phyloP scores from a whole-genome alignment of 2,329 filamentous ascomycete genomes.

The Blastomyces percursus region DNA sequence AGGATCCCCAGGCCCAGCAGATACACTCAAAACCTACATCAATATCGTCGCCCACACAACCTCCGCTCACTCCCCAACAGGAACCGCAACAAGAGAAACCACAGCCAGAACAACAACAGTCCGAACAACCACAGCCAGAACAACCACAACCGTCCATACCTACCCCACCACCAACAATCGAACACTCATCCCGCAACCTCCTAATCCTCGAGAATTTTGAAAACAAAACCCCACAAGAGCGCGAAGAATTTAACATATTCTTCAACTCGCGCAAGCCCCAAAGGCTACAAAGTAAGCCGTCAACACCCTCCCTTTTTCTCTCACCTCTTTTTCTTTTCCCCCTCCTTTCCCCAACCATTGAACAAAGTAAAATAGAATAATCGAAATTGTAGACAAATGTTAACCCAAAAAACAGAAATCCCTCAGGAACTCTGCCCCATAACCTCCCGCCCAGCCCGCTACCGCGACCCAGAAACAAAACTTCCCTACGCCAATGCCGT shows the following conservation, averaged over 20 bases:
- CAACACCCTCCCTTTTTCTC: not conserved
- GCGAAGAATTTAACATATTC: slow-evolving; percentile 43
- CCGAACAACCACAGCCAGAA: not conserved
- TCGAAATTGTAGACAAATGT: too few relatives aligned
- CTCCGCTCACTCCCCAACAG: not conserved
- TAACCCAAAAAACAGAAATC: slow-evolving; percentile 26
- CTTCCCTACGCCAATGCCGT: slow-evolving; percentile 68
- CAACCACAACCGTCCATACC: not conserved
- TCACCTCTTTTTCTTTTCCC: not conserved
- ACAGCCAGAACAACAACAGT: not conserved
- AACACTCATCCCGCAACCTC: slow-evolving; percentile 36
- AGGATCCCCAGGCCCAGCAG: not conserved
- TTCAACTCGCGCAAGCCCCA: slow-evolving; percentile 42
- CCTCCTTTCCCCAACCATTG: not conserved
- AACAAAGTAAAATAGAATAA: not conserved
- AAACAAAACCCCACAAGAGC: slow-evolving; percentile 43
- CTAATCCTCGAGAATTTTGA: slow-evolving; percentile 50
- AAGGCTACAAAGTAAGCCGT: slow-evolving; percentile 38
- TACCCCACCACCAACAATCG: slow-evolving; percentile 8
- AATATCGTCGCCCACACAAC: not conserved
- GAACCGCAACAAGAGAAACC: not conserved
- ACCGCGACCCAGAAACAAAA: slow-evolving; percentile 73
- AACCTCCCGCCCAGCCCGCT: slow-evolving; percentile 68
- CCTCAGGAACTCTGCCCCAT: slow-evolving; percentile 59
- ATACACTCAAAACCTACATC: not conserved